Evolutionary conservation across 164 flowering plant genomes (phyloP).

Genomic region (Aristolochia californica): DNA sequence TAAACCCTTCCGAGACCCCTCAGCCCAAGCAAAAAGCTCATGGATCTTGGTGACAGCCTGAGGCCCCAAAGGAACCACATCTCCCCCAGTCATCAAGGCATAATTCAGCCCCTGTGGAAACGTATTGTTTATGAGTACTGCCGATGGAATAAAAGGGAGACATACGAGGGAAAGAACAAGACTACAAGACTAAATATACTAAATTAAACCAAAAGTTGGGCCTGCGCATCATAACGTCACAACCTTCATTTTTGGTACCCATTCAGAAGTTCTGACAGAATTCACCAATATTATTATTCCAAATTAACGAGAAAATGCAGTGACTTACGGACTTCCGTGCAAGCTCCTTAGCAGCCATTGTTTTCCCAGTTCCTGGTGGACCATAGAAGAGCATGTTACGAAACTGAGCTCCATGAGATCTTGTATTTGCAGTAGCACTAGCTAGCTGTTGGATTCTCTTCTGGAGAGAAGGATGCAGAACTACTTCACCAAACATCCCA

Average conservation of each 20-base stretch:
- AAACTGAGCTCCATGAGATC: conserved; percentile 86
- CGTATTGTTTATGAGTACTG: background rate
- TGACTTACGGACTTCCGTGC: conserved; percentile 82
- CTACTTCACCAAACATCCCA: conserved; percentile 82
- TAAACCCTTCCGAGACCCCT: conserved; percentile 75
- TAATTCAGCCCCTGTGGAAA: conserved; percentile 76
- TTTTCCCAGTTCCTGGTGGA: conserved; percentile 99
- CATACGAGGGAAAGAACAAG: background rate
- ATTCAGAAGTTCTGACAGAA: no score
- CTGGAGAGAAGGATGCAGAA: conserved; percentile 71
- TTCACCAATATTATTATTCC: background rate
- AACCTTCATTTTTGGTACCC: no score
- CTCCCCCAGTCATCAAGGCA: conserved; percentile 99
- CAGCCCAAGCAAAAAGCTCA: conserved; percentile 93
- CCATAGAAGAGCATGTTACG: conserved; percentile 98
- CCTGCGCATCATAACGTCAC: no score
- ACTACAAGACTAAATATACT: background rate
- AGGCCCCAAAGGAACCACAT: conserved; percentile 93
- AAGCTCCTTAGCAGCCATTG: conserved; percentile 97
- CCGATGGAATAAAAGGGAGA: background rate
- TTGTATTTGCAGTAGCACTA: conserved; percentile 89
- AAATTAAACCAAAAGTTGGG: no score
- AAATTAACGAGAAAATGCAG: background rate
- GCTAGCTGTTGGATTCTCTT: conserved; percentile 84
- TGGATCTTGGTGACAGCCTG: conserved; percentile 99